Conservation (phyloP, 208 protist genomes). For the Acanthamoeba lenticulata region DNA sequence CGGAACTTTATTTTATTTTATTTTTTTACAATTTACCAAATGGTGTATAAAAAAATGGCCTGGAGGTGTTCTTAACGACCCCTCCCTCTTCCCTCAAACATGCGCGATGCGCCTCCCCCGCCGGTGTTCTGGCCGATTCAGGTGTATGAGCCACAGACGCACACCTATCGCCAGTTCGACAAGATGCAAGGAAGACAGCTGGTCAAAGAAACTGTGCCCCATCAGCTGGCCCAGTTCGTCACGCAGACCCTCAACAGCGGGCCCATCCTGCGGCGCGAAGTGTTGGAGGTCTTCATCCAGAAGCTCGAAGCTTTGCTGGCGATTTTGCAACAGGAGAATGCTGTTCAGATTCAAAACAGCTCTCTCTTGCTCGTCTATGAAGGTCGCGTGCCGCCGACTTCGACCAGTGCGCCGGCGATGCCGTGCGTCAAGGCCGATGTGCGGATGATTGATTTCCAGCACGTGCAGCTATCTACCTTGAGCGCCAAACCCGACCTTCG, state of each 20-base stretch:
- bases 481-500: constrained; percentile 1
- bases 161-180: constrained; percentile 58
- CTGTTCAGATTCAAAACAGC: constrained; percentile 47
- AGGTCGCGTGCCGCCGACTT: background rate
- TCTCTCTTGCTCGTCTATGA: constrained; percentile 48
- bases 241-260: constrained; percentile 16
- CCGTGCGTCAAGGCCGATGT: constrained; percentile 58
- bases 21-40: no score
- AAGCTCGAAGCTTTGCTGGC: constrained; percentile 2
- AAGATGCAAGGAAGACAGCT: constrained; percentile 48
- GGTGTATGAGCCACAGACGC: constrained; percentile 25
- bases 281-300: constrained; percentile 30
- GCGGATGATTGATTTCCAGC: constrained; percentile 61
- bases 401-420: background rate
- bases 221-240: constrained; percentile 28
- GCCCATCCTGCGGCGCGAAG: background rate
- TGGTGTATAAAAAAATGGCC: no score
- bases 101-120: no score
- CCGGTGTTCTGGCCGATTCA: background rate
- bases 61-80: no score
- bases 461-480: background rate
- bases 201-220: constrained; percentile 4
- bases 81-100: background rate
- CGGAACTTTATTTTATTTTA: no score
- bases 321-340: background rate